Conservation (phyloP, 768 basidiomycete genomes). For the Amanita rubescens region DNA sequence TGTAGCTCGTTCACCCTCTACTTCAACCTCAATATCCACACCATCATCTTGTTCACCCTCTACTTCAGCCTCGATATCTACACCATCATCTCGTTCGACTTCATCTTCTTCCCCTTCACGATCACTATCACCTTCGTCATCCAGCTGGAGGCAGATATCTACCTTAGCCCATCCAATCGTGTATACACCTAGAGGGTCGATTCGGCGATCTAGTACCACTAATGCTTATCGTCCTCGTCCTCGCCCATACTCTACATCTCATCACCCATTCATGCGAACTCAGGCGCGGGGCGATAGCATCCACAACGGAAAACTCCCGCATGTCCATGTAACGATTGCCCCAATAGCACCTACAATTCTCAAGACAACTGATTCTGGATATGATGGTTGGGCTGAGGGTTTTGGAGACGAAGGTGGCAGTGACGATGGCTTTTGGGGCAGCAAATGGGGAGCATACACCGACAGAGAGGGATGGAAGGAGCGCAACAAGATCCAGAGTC, state of each 20-base stretch:
- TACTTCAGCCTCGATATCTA: slow-evolving; percentile 36
- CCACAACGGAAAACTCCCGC: slow-evolving; percentile 12
- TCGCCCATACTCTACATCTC: slow-evolving; percentile 17
- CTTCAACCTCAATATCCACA: slow-evolving; percentile 35
- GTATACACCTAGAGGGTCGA: neutral
- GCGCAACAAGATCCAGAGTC: slow-evolving; percentile 3
- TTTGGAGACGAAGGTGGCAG: slow-evolving; percentile 40
- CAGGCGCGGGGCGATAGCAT: slow-evolving; percentile 11
- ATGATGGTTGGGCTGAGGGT: slow-evolving; percentile 38
- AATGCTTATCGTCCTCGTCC: slow-evolving; percentile 20
- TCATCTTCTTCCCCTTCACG: slow-evolving; percentile 5
- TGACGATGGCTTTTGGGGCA: slow-evolving; percentile 23
- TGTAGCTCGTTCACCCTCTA: slow-evolving; percentile 33
- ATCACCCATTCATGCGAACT: slow-evolving; percentile 18
- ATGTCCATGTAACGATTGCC: slow-evolving; percentile 36
- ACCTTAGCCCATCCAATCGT: slow-evolving; percentile 8
- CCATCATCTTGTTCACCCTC: slow-evolving; percentile 28
- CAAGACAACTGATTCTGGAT: slow-evolving; percentile 62
- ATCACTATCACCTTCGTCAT: slow-evolving; percentile 10
- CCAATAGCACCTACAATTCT: slow-evolving; percentile 66
- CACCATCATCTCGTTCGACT: slow-evolving; percentile 22
- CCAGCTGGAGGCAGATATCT: neutral
- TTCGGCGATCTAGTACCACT: slow-evolving; percentile 15
- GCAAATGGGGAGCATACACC: slow-evolving; percentile 15
- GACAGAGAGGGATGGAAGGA: slow-evolving; percentile 10